Evolutionary conservation across 495 filamentous ascomycete species (phyloP).

Genomic region (Talaromyces wortmannii): DNA sequence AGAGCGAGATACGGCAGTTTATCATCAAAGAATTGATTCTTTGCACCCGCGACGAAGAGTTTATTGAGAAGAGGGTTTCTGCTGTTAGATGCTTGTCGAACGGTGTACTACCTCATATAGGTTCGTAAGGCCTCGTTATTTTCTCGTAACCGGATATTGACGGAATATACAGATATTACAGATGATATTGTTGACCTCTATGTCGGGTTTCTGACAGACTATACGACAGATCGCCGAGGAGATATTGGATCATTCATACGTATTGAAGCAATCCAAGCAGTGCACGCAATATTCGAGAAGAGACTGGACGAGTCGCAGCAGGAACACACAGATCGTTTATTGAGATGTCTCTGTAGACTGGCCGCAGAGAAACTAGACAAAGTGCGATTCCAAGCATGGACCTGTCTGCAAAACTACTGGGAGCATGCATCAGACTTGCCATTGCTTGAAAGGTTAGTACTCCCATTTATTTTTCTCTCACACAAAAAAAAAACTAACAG

Average conservation of each 20-base stretch:
- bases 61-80: conserved; percentile 52
- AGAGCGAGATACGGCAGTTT: conserved; percentile 11
- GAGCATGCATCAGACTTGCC: conserved; percentile 21
- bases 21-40: conserved; percentile 28
- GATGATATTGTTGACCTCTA: conserved; percentile 10
- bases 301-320: conserved; percentile 6
- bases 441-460: conserved; percentile 23
- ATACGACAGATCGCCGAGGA: conserved; percentile 77
- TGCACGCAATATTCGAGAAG: conserved; percentile 26
- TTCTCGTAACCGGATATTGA: too few relatives aligned
- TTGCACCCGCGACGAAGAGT: conserved; percentile 31
- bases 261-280: conserved; percentile 65
- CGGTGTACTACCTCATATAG: conserved; percentile 36
- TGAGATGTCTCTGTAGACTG: conserved; percentile 53
- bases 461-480: too few relatives aligned
- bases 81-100: conserved; percentile 53
- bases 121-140: conserved; percentile 11
- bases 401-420: conserved; percentile 37
- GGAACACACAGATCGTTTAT: conserved; percentile 19
- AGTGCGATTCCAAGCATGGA: conserved; percentile 63
- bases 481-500: neutral
- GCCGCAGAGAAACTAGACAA: conserved; percentile 86
- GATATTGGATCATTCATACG: conserved; percentile 84
- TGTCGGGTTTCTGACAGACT: conserved; percentile 66
- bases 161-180: neutral